Evolutionary conservation across 768 basidiomycete genomes (phyloP), one percentile per base, ranked within the genome.

Genomic region (Candolleomyces efflorescens): DNA sequence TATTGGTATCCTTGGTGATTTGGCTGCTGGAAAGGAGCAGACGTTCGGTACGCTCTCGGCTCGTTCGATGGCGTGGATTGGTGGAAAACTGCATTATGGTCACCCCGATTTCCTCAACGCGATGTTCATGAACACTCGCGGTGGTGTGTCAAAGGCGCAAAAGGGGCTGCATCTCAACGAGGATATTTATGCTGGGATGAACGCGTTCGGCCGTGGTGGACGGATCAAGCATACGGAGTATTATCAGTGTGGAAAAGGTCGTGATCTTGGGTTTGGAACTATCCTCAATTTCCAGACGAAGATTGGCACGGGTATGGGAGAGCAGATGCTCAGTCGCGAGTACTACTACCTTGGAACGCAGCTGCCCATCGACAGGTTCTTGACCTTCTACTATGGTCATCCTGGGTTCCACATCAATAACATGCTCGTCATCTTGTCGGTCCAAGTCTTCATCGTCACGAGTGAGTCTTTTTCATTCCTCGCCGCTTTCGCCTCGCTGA

Each of bases 391-490:
- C 78, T 99, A 99, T 64, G 95, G 94, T 48, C 97, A 98, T 71
- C 97, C 97, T 46, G 97, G 93, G 54, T 99, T 99, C 88, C 97
- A 98, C 69, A 96, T 99, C 78, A 98, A 99, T 82, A 99, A 98
- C 72, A 98, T 98, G 85, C 78, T 98, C 69, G 90, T 99, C 73
- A 99, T 99, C 68, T 74, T 97, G 63, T 96, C 97, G 39, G 92
- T 98, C 24, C 96, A 98, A 71, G 76, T 95, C 59, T 98, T 99
- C 82, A 82, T 98, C 66, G 79, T 96, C 54, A 92, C 94, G 4
- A 84, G 92, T 93, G 68, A 64, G 91, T 53, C 55, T 24, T n/a
- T 57, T 32, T 55, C n/a, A 22, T 50, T 36, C 32, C 32, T 32
- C 32, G 47, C 41, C 18, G n/a, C 12, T 2, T 55, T 6, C 56